phyloP scores from a whole-genome alignment of 2,329 filamentous ascomycete species.

The Hymenoscyphus infarciens region DNA sequence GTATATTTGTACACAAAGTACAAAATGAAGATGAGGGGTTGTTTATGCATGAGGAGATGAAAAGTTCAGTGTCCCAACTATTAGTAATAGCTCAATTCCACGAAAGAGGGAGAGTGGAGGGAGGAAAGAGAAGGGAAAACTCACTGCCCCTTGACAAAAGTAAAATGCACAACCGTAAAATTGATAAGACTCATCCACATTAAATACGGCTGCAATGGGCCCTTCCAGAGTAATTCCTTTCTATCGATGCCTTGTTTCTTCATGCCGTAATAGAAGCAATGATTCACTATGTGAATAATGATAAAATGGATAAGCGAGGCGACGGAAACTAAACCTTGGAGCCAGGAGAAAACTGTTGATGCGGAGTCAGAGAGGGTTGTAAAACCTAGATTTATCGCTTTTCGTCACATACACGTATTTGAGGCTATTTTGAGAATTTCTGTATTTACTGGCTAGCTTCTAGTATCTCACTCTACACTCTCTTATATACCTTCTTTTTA shows the following conservation, averaged over 20 bases:
- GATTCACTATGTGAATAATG: constrained; percentile 55
- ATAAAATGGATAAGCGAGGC: constrained; percentile 64
- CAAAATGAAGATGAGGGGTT: constrained; percentile 53
- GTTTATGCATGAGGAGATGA: constrained; percentile 62
- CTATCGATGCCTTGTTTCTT: constrained; percentile 52
- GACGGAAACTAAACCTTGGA: constrained; percentile 59
- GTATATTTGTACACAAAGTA: constrained; percentile 53
- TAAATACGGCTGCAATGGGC: constrained; percentile 54
- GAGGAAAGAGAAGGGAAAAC: neutral
- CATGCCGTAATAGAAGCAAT: constrained; percentile 53
- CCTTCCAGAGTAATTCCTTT: constrained; percentile 51
- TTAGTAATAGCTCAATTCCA: neutral
- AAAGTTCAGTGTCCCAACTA: constrained; percentile 50
- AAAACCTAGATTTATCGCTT: constrained; percentile 65
- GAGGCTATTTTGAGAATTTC: too few relatives aligned
- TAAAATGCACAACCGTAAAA: constrained; percentile 51
- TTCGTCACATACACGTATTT: too few relatives aligned
- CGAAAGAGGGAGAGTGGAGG: too few relatives aligned
- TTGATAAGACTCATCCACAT: constrained; percentile 50
- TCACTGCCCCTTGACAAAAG: constrained; percentile 40
- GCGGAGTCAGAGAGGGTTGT: constrained; percentile 59
- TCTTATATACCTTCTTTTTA: too few relatives aligned
- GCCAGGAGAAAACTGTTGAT: constrained; percentile 62
- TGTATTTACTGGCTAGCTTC: too few relatives aligned
- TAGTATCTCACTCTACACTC: too few relatives aligned